These are phyloP conservation scores for Coemansia sp. DNA, from an alignment of 192 early-diverging fungal species.

Conservation along the genomic window DNA sequence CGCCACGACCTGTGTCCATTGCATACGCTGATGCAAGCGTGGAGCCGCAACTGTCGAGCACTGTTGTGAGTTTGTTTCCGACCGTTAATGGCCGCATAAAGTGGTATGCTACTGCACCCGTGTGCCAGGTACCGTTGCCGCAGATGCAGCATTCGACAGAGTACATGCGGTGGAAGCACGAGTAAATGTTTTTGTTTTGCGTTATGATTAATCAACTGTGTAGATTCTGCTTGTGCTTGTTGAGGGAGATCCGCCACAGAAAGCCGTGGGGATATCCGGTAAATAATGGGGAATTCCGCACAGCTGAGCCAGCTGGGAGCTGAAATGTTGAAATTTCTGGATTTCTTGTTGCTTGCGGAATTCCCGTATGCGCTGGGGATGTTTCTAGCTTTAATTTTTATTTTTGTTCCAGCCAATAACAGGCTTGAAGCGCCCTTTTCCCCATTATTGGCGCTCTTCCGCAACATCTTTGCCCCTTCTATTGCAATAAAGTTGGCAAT, in stretches of 20 bases:
- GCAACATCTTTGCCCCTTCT: not conserved
- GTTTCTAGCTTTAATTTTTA: not conserved
- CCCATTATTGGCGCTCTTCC: not conserved
- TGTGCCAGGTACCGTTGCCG: not conserved
- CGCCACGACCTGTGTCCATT: constrained; percentile 3
- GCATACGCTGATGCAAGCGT: constrained; percentile 18
- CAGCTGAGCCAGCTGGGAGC: too few species aligned
- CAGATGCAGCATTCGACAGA: constrained; percentile 21
- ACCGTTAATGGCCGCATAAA: constrained; percentile 28
- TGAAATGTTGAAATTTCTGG: too few species aligned
- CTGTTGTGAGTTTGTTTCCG: constrained; percentile 37
- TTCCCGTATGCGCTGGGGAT: not conserved
- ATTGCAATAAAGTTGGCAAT: not conserved
- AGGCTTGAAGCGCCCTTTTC: not conserved
- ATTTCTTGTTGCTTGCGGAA: not conserved
- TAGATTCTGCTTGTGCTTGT: too few species aligned
- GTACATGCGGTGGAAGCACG: constrained; percentile 33
- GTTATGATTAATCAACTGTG: too few species aligned
- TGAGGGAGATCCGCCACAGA: too few species aligned
- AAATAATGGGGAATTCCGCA: too few species aligned
- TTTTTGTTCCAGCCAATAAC: not conserved
- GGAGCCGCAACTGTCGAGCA: constrained; percentile 30
- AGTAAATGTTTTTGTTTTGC: not conserved
- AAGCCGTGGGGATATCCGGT: too few species aligned
- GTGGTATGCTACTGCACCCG: constrained; percentile 46